These are phyloP conservation scores for Davidsoniella australis DNA, from an alignment of 2,329 filamentous ascomycete species.

Conservation along the genomic window DNA sequence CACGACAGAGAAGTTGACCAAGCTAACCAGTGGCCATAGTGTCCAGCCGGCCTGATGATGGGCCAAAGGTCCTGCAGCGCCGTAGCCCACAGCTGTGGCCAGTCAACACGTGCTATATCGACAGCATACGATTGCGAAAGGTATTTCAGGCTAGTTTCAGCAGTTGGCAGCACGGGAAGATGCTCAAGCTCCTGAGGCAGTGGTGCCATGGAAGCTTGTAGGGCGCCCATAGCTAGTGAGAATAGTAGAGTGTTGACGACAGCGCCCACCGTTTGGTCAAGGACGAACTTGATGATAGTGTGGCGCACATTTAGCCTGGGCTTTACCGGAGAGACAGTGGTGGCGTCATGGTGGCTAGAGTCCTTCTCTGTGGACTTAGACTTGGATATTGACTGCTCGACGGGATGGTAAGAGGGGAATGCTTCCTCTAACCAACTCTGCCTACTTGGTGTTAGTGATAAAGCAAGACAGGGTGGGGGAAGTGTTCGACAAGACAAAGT, in stretches of 20 bases:
- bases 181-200: constrained; percentile 16
- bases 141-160: constrained; percentile 19
- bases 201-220: constrained; percentile 31
- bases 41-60: constrained; percentile 50
- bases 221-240: constrained; percentile 38
- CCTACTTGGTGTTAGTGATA: constrained; percentile 23
- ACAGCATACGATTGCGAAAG: constrained; percentile 24
- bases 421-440: constrained; percentile 59
- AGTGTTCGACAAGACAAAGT: neutral
- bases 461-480: neutral
- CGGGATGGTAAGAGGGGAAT: constrained; percentile 44
- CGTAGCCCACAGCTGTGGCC: constrained; percentile 25
- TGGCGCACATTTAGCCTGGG: constrained; percentile 34
- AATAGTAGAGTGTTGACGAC: constrained; percentile 48
- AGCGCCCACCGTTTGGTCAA: constrained; percentile 54
- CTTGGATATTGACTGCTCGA: constrained; percentile 20
- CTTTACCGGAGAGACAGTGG: constrained; percentile 17
- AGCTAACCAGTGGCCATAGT: constrained; percentile 54
- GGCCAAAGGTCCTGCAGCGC: constrained; percentile 41
- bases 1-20: constrained; percentile 51
- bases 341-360: constrained; percentile 25
- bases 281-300: constrained; percentile 46
- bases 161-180: constrained; percentile 18
- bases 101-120: constrained; percentile 29
- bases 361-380: constrained; percentile 18